Evolutionary conservation across 495 filamentous ascomycete genomes (phyloP).

Genomic region (Glutinoglossum americanum): DNA sequence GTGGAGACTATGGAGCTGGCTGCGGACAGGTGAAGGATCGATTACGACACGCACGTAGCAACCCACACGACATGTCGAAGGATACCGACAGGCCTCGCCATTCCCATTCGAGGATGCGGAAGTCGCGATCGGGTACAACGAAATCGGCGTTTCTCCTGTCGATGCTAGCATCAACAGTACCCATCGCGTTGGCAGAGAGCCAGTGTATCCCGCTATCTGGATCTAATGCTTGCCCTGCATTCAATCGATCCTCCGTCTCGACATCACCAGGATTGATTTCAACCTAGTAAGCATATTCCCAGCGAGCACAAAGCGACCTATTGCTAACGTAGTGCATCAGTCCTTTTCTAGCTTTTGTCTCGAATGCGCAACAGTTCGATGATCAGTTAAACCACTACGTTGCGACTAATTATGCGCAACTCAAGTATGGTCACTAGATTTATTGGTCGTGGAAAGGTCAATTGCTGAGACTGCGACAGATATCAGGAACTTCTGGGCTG

Average conservation of each 20-base stretch:
- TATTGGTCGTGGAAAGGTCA: conserved; percentile 6
- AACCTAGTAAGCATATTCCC: conserved; percentile 47
- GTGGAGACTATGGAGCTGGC: background rate
- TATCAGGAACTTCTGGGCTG: conserved; percentile 68
- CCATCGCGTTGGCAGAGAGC: background rate
- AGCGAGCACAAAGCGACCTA: background rate
- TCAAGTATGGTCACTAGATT: conserved; percentile 33
- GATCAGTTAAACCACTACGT: conserved; percentile 50
- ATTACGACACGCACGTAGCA: background rate
- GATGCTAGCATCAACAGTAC: background rate
- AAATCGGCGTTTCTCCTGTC: background rate
- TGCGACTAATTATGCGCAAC: conserved; percentile 43
- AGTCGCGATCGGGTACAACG: background rate
- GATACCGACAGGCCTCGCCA: background rate
- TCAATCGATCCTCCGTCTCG: conserved; percentile 61
- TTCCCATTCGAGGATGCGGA: background rate
- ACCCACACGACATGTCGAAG: background rate
- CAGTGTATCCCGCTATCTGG: conserved; percentile 56
- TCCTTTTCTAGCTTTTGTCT: conserved; percentile 70
- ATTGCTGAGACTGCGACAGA: conserved; percentile 21
- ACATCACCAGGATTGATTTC: conserved; percentile 39
- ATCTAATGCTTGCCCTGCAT: conserved; percentile 69
- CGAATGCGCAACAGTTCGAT: conserved; percentile 60
- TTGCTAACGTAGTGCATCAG: conserved; percentile 23
- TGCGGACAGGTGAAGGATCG: background rate